Conservation (phyloP, 2,329 filamentous ascomycete genomes). For the Apiospora rasikravindrae region DNA sequence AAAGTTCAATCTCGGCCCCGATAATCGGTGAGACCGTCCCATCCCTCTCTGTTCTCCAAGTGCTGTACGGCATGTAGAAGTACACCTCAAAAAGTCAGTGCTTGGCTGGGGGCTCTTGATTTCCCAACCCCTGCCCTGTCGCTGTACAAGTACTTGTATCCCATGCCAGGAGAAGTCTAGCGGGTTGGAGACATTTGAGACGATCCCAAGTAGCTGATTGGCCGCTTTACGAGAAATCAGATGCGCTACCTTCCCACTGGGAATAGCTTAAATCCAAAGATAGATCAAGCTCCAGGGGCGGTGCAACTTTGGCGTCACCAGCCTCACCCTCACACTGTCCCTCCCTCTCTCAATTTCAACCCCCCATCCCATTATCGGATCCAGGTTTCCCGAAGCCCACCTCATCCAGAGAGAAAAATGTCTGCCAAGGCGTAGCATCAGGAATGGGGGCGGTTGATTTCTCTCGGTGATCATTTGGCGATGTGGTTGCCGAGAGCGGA, state of each 20-base stretch:
- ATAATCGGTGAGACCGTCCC: constrained; percentile 11
- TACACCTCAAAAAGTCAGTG: not conserved
- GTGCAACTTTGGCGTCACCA: constrained; percentile 15
- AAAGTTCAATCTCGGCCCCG: constrained; percentile 5
- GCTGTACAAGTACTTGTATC: too few relatives aligned
- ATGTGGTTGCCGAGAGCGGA: not conserved
- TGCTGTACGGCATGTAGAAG: not conserved
- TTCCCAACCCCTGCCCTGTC: not conserved
- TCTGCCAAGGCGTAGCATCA: constrained; percentile 2
- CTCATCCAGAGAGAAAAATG: not conserved
- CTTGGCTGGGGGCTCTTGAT: constrained; percentile 2
- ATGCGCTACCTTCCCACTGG: constrained; percentile 15
- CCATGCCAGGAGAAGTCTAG: not conserved
- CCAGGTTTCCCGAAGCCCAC: not conserved
- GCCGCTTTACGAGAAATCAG: constrained; percentile 15
- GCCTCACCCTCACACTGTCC: not conserved
- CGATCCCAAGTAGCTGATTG: not conserved
- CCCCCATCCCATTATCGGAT: not conserved
- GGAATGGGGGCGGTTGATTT: not conserved
- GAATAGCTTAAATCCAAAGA: constrained; percentile 25
- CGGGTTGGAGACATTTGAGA: not conserved
- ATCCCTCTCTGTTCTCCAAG: not conserved
- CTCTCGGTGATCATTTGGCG: not conserved
- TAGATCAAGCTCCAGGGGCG: constrained; percentile 19
- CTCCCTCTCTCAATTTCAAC: not conserved